Base-by-base conservation (phyloP, 345 rosid species). In the Hibiscus tridactylites region DNA sequence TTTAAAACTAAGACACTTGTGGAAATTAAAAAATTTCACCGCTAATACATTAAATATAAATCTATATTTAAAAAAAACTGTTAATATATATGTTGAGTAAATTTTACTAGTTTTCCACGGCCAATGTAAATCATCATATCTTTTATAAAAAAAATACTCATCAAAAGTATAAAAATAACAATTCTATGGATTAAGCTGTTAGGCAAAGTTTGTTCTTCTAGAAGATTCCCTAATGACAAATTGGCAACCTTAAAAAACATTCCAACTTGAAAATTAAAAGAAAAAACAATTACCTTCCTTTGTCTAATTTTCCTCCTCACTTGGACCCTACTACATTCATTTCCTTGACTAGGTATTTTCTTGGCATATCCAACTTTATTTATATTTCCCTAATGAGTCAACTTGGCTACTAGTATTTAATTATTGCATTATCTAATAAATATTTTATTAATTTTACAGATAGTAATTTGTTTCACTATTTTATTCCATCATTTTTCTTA, bases 191-290 rank as follows among this genome's bases (percentile, higher is more conserved):
- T 35, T 35, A 35, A 35, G 6, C 37, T 35, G 6, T 35, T 35
- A 35, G 37, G 37, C 37, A 35, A 35, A 35, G 0, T 37, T 37
- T 37, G 42, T 37, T 50, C 54, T 50, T 50, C 54, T 50, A 50
- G 58, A 57, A 64, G 17, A 29, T 65, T 65, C 12, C 4, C 21
- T 26, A 4, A 24, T 8, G 13, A 46, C 68, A 62, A 65, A 61
- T 47, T 63, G 77, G n/a, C 39, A 29, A n/a, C 61, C 31, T 61
- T 57, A 49, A 57, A 57, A 50, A 39, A 37, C 26, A 42, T 64
- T 28, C 57, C 78, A 71, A 71, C 61, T 81, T 73, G 84, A 29
- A 60, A 11, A 21, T 28, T 56, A 35, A 65, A 60, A 71, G 54
- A 42, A 42, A 42, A 42, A 37, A 42, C 0, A 42, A 1, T 42